These are phyloP conservation scores for Fusarium sp. DNA, from an alignment of 2,329 filamentous ascomycete species.

Conservation along the genomic window DNA sequence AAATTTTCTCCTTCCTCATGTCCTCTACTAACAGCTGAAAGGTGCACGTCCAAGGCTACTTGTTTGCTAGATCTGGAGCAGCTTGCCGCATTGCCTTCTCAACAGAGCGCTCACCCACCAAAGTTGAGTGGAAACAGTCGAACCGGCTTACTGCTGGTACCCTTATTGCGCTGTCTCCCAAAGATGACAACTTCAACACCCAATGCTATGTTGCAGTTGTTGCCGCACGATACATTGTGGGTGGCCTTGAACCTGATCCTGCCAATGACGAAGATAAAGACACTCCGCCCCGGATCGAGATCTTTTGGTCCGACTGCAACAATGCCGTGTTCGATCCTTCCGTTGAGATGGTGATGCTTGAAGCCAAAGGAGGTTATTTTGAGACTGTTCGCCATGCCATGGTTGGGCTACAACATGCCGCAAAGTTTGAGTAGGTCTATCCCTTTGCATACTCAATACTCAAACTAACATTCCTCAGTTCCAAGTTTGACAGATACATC, in stretches of 20 bases:
- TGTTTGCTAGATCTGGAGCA: conserved; percentile 70
- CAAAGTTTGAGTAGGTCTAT: conserved; percentile 61
- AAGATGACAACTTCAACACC: conserved; percentile 69
- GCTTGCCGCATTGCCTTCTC: conserved; percentile 78
- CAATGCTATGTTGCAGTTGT: conserved; percentile 78
- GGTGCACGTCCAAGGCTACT: conserved; percentile 74
- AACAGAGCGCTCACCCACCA: conserved; percentile 69
- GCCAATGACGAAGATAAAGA: conserved; percentile 31
- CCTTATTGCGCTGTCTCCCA: conserved; percentile 63
- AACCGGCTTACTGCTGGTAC: conserved; percentile 63
- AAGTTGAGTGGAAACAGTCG: conserved; percentile 71
- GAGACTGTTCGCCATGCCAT: conserved; percentile 81
- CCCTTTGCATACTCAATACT: background rate
- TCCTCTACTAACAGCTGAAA: conserved; percentile 47
- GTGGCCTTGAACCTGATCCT: conserved; percentile 66
- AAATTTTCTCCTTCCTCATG: background rate
- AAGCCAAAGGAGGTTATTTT: conserved; percentile 78
- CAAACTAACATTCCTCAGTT: conserved; percentile 49
- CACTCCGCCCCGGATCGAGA: conserved; percentile 75
- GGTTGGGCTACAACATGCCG: conserved; percentile 73
- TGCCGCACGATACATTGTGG: conserved; percentile 72
- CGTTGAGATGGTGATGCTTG: conserved; percentile 80
- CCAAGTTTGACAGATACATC: conserved; percentile 72
- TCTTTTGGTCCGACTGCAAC: conserved; percentile 72
- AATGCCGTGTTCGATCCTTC: conserved; percentile 75